These are phyloP conservation scores for Globisporangium apiculatum DNA, from an alignment of 352 stramenopile genomes.

Conservation along the genomic window DNA sequence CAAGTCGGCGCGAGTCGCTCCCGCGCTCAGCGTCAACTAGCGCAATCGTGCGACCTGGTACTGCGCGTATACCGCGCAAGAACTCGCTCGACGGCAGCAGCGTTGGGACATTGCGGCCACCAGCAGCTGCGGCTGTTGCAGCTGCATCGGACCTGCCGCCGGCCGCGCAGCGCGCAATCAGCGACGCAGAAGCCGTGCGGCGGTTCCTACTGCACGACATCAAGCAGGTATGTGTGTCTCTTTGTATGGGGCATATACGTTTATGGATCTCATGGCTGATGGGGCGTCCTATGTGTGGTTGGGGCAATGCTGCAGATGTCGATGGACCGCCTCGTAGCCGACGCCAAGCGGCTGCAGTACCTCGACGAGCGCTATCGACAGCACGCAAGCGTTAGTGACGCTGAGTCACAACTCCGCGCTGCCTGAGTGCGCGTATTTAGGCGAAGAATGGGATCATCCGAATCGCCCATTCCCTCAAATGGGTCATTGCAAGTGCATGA, in stretches of 20 bases:
- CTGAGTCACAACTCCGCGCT: neutral
- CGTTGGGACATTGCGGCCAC: slow-evolving; percentile 9
- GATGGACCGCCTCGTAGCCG: slow-evolving; percentile 68
- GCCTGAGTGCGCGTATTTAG: neutral
- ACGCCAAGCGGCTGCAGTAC: slow-evolving; percentile 67
- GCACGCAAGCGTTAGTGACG: slow-evolving; percentile 10
- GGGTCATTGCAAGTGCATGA: too few relatives aligned
- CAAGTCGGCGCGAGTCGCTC: slow-evolving; percentile 9
- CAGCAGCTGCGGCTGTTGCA: slow-evolving; percentile 13
- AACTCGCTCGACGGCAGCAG: slow-evolving; percentile 20
- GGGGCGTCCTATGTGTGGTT: neutral
- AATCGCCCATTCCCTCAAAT: too few relatives aligned
- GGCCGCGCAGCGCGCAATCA: slow-evolving; percentile 17
- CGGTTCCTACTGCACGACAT: slow-evolving; percentile 57
- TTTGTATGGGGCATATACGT: neutral
- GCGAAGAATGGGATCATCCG: too few relatives aligned
- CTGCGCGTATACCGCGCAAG: slow-evolving; percentile 12
- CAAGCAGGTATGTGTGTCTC: slow-evolving; percentile 37
- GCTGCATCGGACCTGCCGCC: slow-evolving; percentile 17
- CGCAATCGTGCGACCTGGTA: slow-evolving; percentile 21
- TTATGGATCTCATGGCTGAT: too few relatives aligned
- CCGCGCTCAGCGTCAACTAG: slow-evolving; percentile 17
- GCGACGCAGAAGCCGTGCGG: slow-evolving; percentile 58
- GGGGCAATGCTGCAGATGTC: slow-evolving; percentile 42
- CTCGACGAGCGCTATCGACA: slow-evolving; percentile 17